phyloP scores from a whole-genome alignment of 1,139 yeast genomes.

The Hyphopichia wangnamkhiaoensis region DNA sequence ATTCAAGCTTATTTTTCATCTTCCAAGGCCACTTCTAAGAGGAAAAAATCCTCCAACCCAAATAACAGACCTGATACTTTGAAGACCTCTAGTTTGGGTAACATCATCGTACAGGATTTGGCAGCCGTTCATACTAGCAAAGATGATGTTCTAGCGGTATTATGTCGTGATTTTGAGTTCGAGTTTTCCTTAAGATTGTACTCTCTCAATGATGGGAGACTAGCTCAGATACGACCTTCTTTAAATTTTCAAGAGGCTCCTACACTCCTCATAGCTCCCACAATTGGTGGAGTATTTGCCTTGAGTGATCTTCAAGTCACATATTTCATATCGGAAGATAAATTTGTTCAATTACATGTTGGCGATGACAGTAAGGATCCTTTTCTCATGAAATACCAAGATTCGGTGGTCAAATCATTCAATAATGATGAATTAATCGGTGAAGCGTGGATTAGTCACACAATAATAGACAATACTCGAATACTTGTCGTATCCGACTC shows the following conservation, averaged over 20 bases:
- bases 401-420: background rate
- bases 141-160: constrained; percentile 22
- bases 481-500: constrained; percentile 2
- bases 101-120: constrained; percentile 28
- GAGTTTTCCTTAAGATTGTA: constrained; percentile 34
- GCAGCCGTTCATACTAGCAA: constrained; percentile 10
- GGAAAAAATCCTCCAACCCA: background rate
- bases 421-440: background rate
- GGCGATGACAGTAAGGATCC: background rate
- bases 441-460: background rate
- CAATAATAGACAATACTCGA: constrained; percentile 6
- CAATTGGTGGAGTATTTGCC: constrained; percentile 33
- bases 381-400: background rate
- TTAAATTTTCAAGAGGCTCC: constrained; percentile 35
- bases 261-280: constrained; percentile 24
- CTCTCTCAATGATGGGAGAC: constrained; percentile 9
- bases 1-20: background rate
- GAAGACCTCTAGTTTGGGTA: constrained; percentile 21
- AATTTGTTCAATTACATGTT: constrained; percentile 14
- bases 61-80: background rate
- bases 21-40: background rate
- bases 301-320: constrained; percentile 29
- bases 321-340: constrained; percentile 29
- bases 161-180: constrained; percentile 39
- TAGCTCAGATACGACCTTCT: constrained; percentile 10